Percentiles rank a stretch among this genome's conserved stretches.
Conservation (phyloP, 768 basidiomycete genomes). For the Tylopilus subfusipes region DNA sequence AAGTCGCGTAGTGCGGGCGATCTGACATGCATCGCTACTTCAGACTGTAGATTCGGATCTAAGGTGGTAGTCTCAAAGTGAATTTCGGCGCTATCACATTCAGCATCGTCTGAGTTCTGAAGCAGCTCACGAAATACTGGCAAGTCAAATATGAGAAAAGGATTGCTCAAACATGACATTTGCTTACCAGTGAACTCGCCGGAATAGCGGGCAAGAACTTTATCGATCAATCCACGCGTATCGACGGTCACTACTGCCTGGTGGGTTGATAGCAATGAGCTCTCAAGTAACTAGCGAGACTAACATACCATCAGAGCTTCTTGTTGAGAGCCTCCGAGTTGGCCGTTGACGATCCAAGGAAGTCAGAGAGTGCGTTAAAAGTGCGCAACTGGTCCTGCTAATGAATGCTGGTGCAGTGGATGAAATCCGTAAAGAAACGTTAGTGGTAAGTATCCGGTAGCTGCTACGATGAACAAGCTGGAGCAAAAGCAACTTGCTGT, state of each 20-base stretch:
- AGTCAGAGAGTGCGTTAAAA: background rate
- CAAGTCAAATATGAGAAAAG: background rate
- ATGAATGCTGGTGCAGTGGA: too few species aligned
- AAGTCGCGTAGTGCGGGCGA: background rate
- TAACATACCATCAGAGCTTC: background rate
- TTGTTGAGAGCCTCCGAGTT: background rate
- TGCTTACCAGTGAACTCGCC: background rate
- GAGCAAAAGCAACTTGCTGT: too few species aligned
- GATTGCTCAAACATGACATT: background rate
- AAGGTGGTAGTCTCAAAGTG: background rate
- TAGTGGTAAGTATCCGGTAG: too few species aligned
- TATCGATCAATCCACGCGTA: background rate
- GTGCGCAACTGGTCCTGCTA: background rate
- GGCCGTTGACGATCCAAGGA: background rate
- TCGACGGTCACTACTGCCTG: background rate
- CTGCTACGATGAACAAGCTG: too few species aligned
- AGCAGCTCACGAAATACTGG: slow-evolving; percentile 2
- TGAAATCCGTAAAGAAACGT: too few species aligned
- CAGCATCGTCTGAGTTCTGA: slow-evolving; percentile 2
- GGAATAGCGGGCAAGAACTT: slow-evolving; percentile 1
- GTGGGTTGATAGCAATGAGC: background rate
- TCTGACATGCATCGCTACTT: background rate
- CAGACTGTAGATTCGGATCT: background rate
- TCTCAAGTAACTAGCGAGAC: background rate
- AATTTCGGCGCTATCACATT: background rate